These are phyloP conservation scores for Talaromyces nanjingensis DNA, from an alignment of 495 filamentous ascomycete species.

Conservation along the genomic window DNA sequence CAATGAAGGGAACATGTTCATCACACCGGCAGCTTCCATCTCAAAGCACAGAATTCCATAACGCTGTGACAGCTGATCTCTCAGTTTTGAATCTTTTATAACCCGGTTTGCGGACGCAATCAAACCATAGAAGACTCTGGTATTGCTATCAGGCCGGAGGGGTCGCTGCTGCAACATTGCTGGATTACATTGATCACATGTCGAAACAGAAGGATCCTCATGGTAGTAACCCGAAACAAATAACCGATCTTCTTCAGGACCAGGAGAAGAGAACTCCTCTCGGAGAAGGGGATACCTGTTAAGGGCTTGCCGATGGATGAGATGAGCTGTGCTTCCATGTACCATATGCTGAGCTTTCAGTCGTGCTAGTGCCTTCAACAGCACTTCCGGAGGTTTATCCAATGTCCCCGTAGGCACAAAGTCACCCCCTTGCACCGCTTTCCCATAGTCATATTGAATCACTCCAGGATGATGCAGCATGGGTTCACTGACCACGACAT, in stretches of 20 bases:
- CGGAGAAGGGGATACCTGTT: constrained; percentile 15
- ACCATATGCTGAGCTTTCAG: constrained; percentile 15
- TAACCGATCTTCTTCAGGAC: constrained; percentile 24
- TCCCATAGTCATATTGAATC: background rate
- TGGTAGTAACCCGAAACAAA: constrained; percentile 15
- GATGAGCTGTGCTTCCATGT: constrained; percentile 4
- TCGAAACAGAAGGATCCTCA: constrained; percentile 10
- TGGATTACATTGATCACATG: background rate
- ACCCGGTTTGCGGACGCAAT: background rate
- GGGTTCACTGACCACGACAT: constrained; percentile 1
- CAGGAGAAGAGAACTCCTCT: constrained; percentile 19
- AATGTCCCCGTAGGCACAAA: constrained; percentile 24
- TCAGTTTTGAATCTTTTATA: background rate
- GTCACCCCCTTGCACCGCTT: background rate
- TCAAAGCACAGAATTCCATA: constrained; percentile 22
- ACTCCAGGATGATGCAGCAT: constrained; percentile 9
- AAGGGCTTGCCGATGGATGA: background rate
- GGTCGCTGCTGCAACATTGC: background rate
- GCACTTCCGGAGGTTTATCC: constrained; percentile 20
- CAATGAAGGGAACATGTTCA: constrained; percentile 29
- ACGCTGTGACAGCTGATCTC: background rate
- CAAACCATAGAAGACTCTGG: background rate
- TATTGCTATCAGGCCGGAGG: background rate
- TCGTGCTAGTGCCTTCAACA: constrained; percentile 17
- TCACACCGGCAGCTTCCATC: constrained; percentile 41